These are phyloP conservation scores for Hyphopichia fennica DNA, from an alignment of 1,139 yeast genomes.

Conservation along the genomic window DNA sequence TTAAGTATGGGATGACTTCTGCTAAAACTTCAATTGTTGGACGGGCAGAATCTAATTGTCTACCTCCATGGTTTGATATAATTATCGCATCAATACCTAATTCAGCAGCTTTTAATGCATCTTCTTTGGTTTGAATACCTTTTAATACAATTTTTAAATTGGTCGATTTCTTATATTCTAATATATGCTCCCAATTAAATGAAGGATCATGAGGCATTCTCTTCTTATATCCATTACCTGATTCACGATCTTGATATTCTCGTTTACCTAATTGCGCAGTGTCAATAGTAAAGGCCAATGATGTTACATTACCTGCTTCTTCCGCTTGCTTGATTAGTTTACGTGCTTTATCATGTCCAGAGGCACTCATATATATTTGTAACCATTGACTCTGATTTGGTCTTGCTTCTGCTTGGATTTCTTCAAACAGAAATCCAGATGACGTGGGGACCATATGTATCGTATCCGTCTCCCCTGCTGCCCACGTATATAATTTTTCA, in stretches of 20 bases:
- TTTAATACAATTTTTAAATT: constrained; percentile 35
- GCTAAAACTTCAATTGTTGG: constrained; percentile 43
- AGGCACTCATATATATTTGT: constrained; percentile 36
- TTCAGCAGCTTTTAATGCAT: constrained; percentile 39
- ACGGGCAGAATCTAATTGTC: constrained; percentile 43
- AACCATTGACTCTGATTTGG: constrained; percentile 25
- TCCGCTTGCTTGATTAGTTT: constrained; percentile 8
- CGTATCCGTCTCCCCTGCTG: constrained; percentile 40
- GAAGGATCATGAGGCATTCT: constrained; percentile 8
- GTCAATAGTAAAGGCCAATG: constrained; percentile 15
- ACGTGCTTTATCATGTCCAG: constrained; percentile 4
- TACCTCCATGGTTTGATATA: constrained; percentile 50
- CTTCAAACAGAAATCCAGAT: constrained; percentile 53
- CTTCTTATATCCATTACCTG: constrained; percentile 2
- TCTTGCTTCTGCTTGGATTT: constrained; percentile 47
- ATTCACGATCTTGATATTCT: constrained; percentile 9
- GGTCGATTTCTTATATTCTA: constrained; percentile 7
- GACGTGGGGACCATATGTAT: constrained; percentile 56
- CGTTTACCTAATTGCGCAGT: constrained; percentile 17
- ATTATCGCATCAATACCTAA: constrained; percentile 42
- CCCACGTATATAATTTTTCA: constrained; percentile 47
- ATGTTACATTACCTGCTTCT: constrained; percentile 8
- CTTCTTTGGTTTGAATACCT: constrained; percentile 47
- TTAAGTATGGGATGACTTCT: constrained; percentile 34
- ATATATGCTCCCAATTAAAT: constrained; percentile 9